Conservation (phyloP, 108 stramenopile genomes). For the Stephanodiscus triporus region DNA sequence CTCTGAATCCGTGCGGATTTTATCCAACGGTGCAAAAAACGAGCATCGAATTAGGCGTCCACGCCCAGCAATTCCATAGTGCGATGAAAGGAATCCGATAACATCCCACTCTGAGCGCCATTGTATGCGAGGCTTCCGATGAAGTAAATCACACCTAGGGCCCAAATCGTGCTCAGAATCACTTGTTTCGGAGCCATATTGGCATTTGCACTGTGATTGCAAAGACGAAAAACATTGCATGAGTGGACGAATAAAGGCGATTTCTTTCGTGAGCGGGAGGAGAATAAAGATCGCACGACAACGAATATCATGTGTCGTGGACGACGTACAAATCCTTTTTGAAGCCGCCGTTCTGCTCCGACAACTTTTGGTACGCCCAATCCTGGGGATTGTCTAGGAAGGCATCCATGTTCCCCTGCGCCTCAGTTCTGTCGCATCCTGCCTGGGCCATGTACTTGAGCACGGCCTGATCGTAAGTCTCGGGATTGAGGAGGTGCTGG, state of each 20-base stretch:
- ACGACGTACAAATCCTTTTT: slow-evolving; percentile 41
- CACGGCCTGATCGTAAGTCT: slow-evolving; percentile 68
- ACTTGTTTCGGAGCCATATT: slow-evolving; percentile 51
- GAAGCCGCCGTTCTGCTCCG: slow-evolving; percentile 45
- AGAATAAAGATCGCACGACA: too few relatives aligned
- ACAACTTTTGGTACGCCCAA: slow-evolving; percentile 37
- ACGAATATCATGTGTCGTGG: too few relatives aligned
- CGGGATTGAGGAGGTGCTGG: slow-evolving; percentile 44
- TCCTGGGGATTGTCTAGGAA: slow-evolving; percentile 60
- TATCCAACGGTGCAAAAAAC: too few relatives aligned
- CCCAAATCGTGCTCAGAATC: slow-evolving; percentile 40
- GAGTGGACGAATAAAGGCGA: not conserved
- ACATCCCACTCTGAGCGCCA: slow-evolving; percentile 32
- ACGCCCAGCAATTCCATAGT: slow-evolving; percentile 46
- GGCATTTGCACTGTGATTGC: slow-evolving; percentile 31
- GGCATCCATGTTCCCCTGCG: slow-evolving; percentile 73
- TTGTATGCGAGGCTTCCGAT: slow-evolving; percentile 44
- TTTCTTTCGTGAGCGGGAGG: too few relatives aligned
- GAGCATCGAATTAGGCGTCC: not conserved
- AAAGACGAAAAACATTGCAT: not conserved
- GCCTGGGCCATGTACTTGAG: slow-evolving; percentile 64
- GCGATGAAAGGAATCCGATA: slow-evolving; percentile 35
- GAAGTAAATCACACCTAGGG: slow-evolving; percentile 45
- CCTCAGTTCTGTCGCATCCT: slow-evolving; percentile 49
- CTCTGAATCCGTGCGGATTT: too few relatives aligned